Evolutionary conservation across 768 basidiomycete species (phyloP), one percentile per base, ranked within the genome.

Genomic region (Termitomyces sp.): DNA sequence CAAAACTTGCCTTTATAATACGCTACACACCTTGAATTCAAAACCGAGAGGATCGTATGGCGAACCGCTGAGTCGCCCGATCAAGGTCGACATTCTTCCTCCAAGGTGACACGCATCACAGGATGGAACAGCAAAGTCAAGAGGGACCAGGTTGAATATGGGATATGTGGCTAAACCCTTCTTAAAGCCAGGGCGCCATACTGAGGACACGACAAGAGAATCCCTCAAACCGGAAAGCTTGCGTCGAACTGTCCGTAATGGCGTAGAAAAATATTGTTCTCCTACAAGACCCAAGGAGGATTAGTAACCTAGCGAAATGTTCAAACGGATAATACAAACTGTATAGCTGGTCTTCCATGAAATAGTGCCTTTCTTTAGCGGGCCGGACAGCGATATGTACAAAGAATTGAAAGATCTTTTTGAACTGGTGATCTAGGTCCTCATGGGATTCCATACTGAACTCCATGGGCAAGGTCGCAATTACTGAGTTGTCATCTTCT

Each of bases 101-200:
- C 87, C 84, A 37, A 94, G 79, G 72, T 88, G 83, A 71, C 94
- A 96, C 25, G 92, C 94, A 72, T 95, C 91, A 69, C 94, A 97
- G 17, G 76, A 75, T 2, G 86, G 84, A 25, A 84, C 73, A 14
- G 85, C 73, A 66, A 85, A 86, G 15, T 83, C 77, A 57, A 94
- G 71, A 31, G 67, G 67, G 31, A 76, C 65, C 43, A 91, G 69
- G 17, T 81, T 75, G 57, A 94, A 84, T 1, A 81, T 74, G 0
- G 94, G 94, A 71, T 86, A 88, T 53, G 65, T 83, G 68, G 89
- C 83, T 14, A 97, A 71, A 2, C 79, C 68, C 46, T 78, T 80
- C 66, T 83, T 91, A 76, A 90, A 92, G 11, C 82, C 78, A 2
- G 86, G 79, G 60, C 80, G 77, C 94, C 94, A 97, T 11, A 92